A percentile compares a stretch with the other conserved stretches of the same genome.
These are phyloP conservation scores for Puya raimondii DNA, from an alignment of 176 grass and related monocot species.

Conservation along the genomic window DNA sequence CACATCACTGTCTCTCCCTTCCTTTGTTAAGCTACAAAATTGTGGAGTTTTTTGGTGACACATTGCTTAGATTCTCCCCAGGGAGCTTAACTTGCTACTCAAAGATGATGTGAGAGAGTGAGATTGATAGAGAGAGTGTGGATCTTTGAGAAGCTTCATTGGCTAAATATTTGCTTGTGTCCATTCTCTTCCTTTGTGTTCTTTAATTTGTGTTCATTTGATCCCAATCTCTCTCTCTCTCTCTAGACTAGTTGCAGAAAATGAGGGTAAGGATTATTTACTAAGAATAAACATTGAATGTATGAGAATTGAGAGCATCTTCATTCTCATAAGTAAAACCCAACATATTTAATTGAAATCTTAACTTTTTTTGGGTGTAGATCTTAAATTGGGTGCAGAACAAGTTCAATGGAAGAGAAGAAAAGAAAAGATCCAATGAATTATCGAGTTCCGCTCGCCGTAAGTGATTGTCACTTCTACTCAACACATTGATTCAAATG, in stretches of 20 bases:
- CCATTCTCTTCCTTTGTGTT: not conserved
- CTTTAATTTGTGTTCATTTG: not conserved
- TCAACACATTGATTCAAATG: not conserved
- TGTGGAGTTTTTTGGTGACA: too few species aligned
- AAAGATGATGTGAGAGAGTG: too few species aligned
- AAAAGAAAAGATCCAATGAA: constrained; percentile 32
- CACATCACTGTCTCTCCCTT: too few species aligned
- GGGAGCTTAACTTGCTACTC: too few species aligned
- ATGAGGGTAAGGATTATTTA: constrained; percentile 10
- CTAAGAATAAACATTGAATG: not conserved
- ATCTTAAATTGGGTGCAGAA: constrained; percentile 76
- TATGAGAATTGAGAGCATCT: not conserved
- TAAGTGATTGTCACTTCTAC: constrained; percentile 22
- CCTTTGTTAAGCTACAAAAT: too few species aligned
- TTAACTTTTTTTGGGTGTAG: constrained; percentile 25
- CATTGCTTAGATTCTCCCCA: too few species aligned
- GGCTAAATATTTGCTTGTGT: not conserved
- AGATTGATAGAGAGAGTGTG: too few species aligned
- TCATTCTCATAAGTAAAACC: constrained; percentile 1
- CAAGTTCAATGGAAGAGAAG: constrained; percentile 33
- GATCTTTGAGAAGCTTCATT: not conserved
- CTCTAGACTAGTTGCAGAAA: not conserved
- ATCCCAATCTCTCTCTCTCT: not conserved
- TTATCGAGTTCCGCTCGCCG: constrained; percentile 3
- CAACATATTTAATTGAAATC: not conserved